A percentile compares a stretch with the other conserved stretches of the same genome.
These are phyloP conservation scores for Lactarius psammicola DNA, from an alignment of 768 basidiomycete species.

Conservation along the genomic window DNA sequence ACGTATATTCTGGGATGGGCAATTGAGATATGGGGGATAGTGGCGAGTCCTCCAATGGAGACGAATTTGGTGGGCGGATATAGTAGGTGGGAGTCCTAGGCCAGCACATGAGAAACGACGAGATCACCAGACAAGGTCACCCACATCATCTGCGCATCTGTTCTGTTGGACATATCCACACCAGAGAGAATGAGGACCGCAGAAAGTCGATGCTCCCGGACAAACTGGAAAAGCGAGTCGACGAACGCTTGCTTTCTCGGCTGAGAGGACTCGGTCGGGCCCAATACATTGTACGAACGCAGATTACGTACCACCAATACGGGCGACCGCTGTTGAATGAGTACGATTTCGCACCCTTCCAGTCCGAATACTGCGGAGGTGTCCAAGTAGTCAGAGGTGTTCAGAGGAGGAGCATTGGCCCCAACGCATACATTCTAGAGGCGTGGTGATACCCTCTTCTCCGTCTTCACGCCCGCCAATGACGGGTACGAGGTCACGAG, in stretches of 20 bases:
- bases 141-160: constrained; percentile 77
- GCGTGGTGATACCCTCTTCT: constrained; percentile 60
- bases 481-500: constrained; percentile 64
- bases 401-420: constrained; percentile 4
- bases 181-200: constrained; percentile 67
- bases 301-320: constrained; percentile 58
- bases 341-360: constrained; percentile 46
- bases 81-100: constrained; percentile 65
- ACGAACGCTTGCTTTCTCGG: constrained; percentile 68
- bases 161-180: constrained; percentile 69
- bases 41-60: constrained; percentile 45
- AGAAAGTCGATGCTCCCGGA: constrained; percentile 47
- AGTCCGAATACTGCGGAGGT: constrained; percentile 61
- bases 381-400: constrained; percentile 21
- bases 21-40: constrained; percentile 46
- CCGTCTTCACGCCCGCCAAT: constrained; percentile 68
- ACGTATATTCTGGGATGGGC: constrained; percentile 55
- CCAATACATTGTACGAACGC: not conserved
- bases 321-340: constrained; percentile 80
- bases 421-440: constrained; percentile 59
- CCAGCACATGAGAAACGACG: constrained; percentile 2
- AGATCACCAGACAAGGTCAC: constrained; percentile 28
- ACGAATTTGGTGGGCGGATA: constrained; percentile 46
- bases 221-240: constrained; percentile 54
- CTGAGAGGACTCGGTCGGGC: constrained; percentile 38